Evolutionary conservation across 2,329 filamentous ascomycete genomes (phyloP), one percentile per base, ranked within the genome.

Genomic region (Didymosphaeria variabile): DNA sequence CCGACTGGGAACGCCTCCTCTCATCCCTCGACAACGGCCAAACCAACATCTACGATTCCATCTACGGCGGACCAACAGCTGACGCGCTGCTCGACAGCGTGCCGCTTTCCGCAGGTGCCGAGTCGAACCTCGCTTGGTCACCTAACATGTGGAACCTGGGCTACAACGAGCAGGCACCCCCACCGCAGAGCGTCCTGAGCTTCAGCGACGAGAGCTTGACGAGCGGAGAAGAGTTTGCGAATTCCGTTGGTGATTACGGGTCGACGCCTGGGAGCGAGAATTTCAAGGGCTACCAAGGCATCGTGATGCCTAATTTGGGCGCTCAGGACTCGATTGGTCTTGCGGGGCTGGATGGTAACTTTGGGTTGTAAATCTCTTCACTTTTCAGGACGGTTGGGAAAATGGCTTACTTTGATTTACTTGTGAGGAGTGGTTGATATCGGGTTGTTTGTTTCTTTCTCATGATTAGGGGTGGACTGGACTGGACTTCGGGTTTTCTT

Each of bases 1-100:
- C 88, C 0, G 92, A 95, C 69, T 97, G 93, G 93, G 93, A 97
- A 76, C 88, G 90, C 1, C 84, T 97, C 0, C 84, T 97, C 1
- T 89, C 90, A 4, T 90, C 90, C 23, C 88, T 97, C 75, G 93
- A 97, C 69, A 89, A 89, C 38, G 92, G 92, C 0, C 86, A 90
- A 66, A 87, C 89, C 57, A 96, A 94, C 72, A 90, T 96, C n/a
- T 95, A 92, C 77, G 90, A 93, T 72, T 90, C 89, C 44, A 92
- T 93, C 58, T 93, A 93, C 67, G 91, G 91, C 40, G 90, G 90
- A 0, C 84, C 85, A 10, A 83, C 82, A 8, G 77, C 75, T 0
- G 77, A 79, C 44, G 76, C 76, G 5, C 74, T 79, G 12, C 62
- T 77, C 34, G 77, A 78, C 46, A 70, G 72, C 29, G 61, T 71